Evolutionary conservation across 805 yeast genomes (phyloP).

Genomic region (Teunomyces atbi): DNA sequence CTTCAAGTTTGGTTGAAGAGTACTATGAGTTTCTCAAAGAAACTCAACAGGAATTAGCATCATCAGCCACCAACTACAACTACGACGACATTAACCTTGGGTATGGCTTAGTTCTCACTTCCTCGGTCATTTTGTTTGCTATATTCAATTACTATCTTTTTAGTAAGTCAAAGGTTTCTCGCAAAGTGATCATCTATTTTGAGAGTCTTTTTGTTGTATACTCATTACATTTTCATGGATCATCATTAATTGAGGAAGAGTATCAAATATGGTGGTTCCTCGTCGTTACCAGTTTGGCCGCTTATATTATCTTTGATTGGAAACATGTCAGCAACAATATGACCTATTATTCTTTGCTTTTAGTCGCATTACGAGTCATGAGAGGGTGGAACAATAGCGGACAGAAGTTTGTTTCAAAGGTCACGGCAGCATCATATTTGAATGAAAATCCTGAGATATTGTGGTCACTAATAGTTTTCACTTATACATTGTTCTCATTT

Average conservation of each 20-base stretch:
- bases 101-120: constrained; percentile 21
- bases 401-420: constrained; percentile 60
- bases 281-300: constrained; percentile 15
- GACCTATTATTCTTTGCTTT: constrained; percentile 11
- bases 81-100: constrained; percentile 43
- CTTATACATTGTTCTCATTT: constrained; percentile 30
- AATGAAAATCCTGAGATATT: constrained; percentile 24
- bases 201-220: constrained; percentile 40
- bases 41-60: constrained; percentile 52
- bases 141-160: constrained; percentile 2
- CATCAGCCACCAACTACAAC: constrained; percentile 72
- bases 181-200: constrained; percentile 5
- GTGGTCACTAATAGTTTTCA: constrained; percentile 48
- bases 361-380: constrained; percentile 51
- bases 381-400: constrained; percentile 91
- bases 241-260: constrained; percentile 83
- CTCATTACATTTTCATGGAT: constrained; percentile 79
- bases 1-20: constrained; percentile 13
- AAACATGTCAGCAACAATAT: background rate
- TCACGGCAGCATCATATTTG: constrained; percentile 38
- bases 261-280: constrained; percentile 91
- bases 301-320: constrained; percentile 5
- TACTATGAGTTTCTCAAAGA: constrained; percentile 37
- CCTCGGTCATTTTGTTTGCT: constrained; percentile 25
- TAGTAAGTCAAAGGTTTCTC: background rate